phyloP scores from a whole-genome alignment of 768 basidiomycete species.

The Agaricus blazei region DNA sequence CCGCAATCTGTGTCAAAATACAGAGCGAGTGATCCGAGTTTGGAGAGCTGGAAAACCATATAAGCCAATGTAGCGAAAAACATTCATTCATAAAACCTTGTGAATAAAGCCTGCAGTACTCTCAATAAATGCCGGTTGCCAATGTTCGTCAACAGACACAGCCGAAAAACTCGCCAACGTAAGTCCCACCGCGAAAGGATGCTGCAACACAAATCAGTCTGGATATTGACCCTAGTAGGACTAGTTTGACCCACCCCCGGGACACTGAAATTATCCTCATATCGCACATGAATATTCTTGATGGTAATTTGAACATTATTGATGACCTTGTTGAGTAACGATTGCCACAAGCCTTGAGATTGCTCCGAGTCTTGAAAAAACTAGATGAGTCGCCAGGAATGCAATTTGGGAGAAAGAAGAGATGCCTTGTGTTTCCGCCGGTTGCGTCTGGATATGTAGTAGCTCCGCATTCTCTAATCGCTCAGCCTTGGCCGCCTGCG shows the following conservation, averaged over 20 bases:
- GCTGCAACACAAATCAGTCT: constrained; percentile 38
- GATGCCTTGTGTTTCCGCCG: constrained; percentile 46
- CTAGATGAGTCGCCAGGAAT: neutral
- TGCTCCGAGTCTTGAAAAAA: constrained; percentile 48
- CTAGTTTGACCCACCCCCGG: constrained; percentile 65
- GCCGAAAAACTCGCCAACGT: constrained; percentile 87
- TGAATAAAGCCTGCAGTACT: constrained; percentile 83
- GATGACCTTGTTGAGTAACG: constrained; percentile 82
- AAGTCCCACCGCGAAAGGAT: constrained; percentile 89
- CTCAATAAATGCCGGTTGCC: constrained; percentile 91
- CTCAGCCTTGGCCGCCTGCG: constrained; percentile 84
- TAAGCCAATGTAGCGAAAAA: neutral
- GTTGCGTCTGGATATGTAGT: constrained; percentile 59
- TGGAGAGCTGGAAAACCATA: constrained; percentile 57
- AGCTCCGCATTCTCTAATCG: constrained; percentile 86
- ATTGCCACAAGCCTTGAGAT: constrained; percentile 80
- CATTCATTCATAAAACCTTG: constrained; percentile 48
- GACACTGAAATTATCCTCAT: constrained; percentile 92
- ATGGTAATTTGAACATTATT: constrained; percentile 96
- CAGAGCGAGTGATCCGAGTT: constrained; percentile 78
- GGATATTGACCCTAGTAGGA: neutral
- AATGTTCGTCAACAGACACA: constrained; percentile 81
- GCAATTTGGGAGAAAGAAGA: neutral
- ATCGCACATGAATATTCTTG: constrained; percentile 93
- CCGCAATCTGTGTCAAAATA: constrained; percentile 94